Evolutionary conservation across 192 early-diverging fungal species (phyloP).

Genomic region (Entomortierella chlamydospora): DNA sequence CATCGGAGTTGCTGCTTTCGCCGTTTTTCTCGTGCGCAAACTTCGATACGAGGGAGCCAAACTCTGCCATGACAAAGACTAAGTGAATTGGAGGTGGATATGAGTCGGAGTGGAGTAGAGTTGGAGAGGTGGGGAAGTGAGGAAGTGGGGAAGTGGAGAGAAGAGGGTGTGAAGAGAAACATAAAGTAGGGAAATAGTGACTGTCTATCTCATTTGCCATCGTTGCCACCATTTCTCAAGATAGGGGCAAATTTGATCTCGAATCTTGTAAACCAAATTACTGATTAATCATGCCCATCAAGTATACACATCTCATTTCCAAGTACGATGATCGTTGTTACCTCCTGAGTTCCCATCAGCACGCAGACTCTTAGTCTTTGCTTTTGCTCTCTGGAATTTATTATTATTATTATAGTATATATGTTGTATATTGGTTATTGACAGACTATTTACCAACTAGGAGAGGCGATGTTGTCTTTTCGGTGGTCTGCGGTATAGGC

Average conservation of each 20-base stretch:
- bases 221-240: no score
- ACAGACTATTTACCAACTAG: conserved; percentile 21
- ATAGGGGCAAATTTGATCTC: no score
- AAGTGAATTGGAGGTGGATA: background rate
- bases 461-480: conserved; percentile 65
- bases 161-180: no score
- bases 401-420: background rate
- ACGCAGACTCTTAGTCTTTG: background rate
- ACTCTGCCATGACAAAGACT: conserved; percentile 15
- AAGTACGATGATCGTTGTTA: conserved; percentile 8
- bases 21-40: conserved; percentile 30
- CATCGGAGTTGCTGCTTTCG: background rate
- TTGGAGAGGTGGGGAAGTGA: no score
- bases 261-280: background rate
- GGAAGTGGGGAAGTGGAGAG: no score
- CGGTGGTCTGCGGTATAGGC: conserved; percentile 60
- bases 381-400: background rate
- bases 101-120: background rate
- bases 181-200: no score
- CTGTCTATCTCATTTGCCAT: no score
- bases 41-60: conserved; percentile 31
- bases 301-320: conserved; percentile 43
- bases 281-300: conserved; percentile 13
- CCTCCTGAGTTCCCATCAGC: background rate
- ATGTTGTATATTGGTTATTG: background rate